Evolutionary conservation across 495 filamentous ascomycete genomes (phyloP).

Genomic region (Tirmania nivea): DNA sequence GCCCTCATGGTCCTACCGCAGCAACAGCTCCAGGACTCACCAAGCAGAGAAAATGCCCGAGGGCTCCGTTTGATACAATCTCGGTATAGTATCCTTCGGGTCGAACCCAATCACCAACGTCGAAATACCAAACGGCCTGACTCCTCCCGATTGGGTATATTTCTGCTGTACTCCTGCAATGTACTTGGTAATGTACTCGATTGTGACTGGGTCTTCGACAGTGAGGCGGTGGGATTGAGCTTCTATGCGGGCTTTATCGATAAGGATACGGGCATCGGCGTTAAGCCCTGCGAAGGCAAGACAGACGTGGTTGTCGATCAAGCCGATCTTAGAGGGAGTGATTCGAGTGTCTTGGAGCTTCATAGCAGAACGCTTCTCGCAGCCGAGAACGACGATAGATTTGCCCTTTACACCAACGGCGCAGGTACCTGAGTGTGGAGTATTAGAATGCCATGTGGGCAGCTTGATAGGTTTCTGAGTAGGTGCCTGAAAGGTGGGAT

Average conservation of each 20-base stretch:
- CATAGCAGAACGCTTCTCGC: slow-evolving; percentile 96
- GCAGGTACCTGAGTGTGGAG: slow-evolving; percentile 50
- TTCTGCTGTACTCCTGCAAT: slow-evolving; percentile 92
- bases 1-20: not conserved
- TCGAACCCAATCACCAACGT: slow-evolving; percentile 95
- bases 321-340: slow-evolving; percentile 90
- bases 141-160: slow-evolving; percentile 95
- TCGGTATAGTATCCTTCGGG: slow-evolving; percentile 61
- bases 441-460: not conserved
- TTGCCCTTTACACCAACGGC: slow-evolving; percentile 92
- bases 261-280: slow-evolving; percentile 87
- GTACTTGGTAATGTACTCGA: slow-evolving; percentile 99
- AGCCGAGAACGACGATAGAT: slow-evolving; percentile 85
- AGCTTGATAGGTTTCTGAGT: not conserved
- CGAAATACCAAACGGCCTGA: slow-evolving; percentile 91
- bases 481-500: not conserved
- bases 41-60: slow-evolving; percentile 97
- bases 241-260: slow-evolving; percentile 92
- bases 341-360: slow-evolving; percentile 98
- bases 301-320: slow-evolving; percentile 84
- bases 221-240: slow-evolving; percentile 93
- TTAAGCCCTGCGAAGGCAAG: slow-evolving; percentile 94
- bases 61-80: slow-evolving; percentile 92
- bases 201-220: slow-evolving; percentile 91
- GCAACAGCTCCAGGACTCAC: slow-evolving; percentile 28